phyloP scores from a whole-genome alignment of 441 rosid genomes.

The Pelargonium myrrhifolium region DNA sequence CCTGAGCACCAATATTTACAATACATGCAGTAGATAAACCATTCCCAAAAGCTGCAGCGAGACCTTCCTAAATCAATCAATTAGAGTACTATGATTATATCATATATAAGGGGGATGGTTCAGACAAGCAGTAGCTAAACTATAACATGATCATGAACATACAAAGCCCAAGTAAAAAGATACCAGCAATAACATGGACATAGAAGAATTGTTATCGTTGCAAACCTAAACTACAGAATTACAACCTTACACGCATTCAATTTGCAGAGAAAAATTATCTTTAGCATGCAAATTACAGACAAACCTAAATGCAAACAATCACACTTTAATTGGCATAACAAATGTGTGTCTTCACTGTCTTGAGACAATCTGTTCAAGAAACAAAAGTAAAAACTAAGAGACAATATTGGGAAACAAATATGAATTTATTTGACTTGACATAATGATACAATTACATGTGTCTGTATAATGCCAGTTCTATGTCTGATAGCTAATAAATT shows the following conservation, averaged over 20 bases:
- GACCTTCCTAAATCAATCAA: constrained; percentile 57
- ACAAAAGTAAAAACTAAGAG: neutral
- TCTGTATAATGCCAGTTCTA: neutral
- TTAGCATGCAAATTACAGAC: neutral
- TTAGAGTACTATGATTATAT: constrained; percentile 11
- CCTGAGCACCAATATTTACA: constrained; percentile 90
- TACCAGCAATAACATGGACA: neutral
- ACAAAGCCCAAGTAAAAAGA: neutral
- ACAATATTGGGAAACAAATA: neutral
- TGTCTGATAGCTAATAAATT: neutral
- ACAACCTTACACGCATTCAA: neutral
- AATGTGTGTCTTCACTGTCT: neutral
- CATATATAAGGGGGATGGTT: constrained; percentile 13
- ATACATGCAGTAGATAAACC: constrained; percentile 88
- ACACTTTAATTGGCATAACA: neutral
- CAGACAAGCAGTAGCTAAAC: neutral
- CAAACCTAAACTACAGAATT: neutral
- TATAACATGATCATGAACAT: neutral
- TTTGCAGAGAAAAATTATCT: neutral
- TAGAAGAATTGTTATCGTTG: neutral
- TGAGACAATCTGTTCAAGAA: constrained; percentile 1
- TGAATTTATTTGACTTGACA: neutral
- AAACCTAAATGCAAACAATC: neutral
- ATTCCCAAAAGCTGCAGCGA: constrained; percentile 91
- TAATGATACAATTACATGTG: neutral